Percentiles rank a stretch among this genome's conserved stretches.
Evolutionary conservation across 495 filamentous ascomycete genomes (phyloP).

Genomic region (Penicillium cataractarum): DNA sequence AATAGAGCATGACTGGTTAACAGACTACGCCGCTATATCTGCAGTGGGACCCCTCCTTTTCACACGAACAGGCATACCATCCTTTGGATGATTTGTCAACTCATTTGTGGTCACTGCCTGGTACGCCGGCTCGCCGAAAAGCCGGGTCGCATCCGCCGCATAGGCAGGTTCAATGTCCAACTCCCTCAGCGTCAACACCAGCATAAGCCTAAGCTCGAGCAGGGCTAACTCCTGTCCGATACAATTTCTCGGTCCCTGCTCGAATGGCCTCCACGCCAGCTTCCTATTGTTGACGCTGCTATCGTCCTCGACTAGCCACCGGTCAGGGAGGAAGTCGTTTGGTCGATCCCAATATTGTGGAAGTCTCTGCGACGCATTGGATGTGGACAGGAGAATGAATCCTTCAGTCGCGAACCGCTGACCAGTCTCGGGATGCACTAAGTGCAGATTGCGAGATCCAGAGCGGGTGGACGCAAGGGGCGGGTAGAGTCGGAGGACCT

Average conservation of each 20-base stretch:
- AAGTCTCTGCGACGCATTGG: neutral
- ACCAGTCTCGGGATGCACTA: neutral
- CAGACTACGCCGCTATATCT: too few relatives aligned
- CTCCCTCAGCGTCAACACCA: neutral
- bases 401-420: neutral
- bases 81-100: too few relatives aligned
- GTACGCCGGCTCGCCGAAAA: too few relatives aligned
- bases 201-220: neutral
- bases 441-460: too few relatives aligned
- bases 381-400: neutral
- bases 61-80: too few relatives aligned
- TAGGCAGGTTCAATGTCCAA: neutral
- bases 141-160: neutral
- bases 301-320: neutral
- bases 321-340: neutral
- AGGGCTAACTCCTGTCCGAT: neutral
- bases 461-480: neutral
- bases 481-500: neutral
- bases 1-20: too few relatives aligned
- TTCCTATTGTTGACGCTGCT: neutral
- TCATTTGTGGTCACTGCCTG: too few relatives aligned
- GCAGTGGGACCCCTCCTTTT: too few relatives aligned
- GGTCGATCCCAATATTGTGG: neutral
- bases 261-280: neutral
- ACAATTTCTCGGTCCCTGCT: neutral